phyloP scores from a whole-genome alignment of 2,329 filamentous ascomycete species.

The Alternaria ethzedia region DNA sequence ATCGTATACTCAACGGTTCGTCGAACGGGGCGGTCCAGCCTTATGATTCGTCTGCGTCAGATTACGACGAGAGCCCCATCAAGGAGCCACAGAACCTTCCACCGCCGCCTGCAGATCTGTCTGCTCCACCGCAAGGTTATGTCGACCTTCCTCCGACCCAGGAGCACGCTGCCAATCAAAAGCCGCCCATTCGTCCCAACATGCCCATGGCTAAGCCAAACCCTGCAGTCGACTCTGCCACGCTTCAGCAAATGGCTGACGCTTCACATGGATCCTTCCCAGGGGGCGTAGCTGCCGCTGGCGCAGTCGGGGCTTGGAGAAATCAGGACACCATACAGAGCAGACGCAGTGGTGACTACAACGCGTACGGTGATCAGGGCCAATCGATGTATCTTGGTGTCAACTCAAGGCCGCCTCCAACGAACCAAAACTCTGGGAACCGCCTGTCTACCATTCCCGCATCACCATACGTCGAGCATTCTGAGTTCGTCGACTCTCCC shows the following conservation, averaged over 20 bases:
- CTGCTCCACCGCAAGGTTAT: conserved; percentile 68
- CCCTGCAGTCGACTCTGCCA: conserved; percentile 81
- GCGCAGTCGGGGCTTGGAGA: conserved; percentile 50
- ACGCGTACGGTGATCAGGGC: conserved; percentile 25
- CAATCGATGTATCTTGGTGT: conserved; percentile 45
- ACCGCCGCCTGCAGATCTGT: conserved; percentile 43
- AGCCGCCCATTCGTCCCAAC: conserved; percentile 72
- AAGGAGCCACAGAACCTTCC: conserved; percentile 39
- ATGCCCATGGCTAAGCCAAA: conserved; percentile 80
- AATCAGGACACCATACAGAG: conserved; percentile 40
- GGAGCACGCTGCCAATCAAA: conserved; percentile 73
- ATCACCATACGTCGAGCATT: conserved; percentile 51
- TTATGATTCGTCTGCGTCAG: conserved; percentile 38
- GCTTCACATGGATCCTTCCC: conserved; percentile 62
- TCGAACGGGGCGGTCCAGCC: conserved; percentile 28
- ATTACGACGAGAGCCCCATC: conserved; percentile 38
- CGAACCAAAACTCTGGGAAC: conserved; percentile 55
- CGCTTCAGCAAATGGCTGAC: conserved; percentile 78
- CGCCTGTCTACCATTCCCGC: conserved; percentile 56
- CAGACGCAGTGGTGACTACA: conserved; percentile 43
- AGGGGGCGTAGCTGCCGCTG: conserved; percentile 46
- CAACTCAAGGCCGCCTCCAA: conserved; percentile 61
- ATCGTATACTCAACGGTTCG: conserved; percentile 34
- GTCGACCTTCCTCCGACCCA: conserved; percentile 82
- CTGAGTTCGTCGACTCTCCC: conserved; percentile 45